Conservation (phyloP, 2,329 filamentous ascomycete genomes). For the Arthrobotrys conoides region DNA sequence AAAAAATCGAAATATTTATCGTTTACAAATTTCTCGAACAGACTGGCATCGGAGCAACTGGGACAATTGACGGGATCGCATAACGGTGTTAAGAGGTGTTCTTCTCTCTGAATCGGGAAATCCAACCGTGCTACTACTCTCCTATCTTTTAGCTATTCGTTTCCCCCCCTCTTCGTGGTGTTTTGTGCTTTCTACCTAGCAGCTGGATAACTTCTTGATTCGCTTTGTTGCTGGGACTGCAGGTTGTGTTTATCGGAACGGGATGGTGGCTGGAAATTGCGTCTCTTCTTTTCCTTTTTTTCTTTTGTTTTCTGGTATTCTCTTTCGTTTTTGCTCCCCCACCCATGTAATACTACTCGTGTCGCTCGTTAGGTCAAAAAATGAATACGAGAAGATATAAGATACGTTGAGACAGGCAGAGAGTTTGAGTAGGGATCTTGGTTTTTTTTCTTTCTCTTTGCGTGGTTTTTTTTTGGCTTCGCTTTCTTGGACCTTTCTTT, state of each 20-base stretch:
- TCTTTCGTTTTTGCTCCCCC: conserved; percentile 13
- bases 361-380: conserved; percentile 41
- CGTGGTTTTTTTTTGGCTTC: conserved; percentile 1
- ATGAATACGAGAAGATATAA: conserved; percentile 38
- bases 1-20: conserved; percentile 7
- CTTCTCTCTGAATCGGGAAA: conserved; percentile 57
- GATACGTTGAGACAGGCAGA: conserved; percentile 10
- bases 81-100: conserved; percentile 61
- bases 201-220: conserved; percentile 27
- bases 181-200: conserved; percentile 18
- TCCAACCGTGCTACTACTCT: conserved; percentile 50
- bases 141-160: conserved; percentile 13
- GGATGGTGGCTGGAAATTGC: conserved; percentile 49
- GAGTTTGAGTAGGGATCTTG: conserved; percentile 27
- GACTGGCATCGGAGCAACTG: conserved; percentile 57
- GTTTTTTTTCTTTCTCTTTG: background rate
- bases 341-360: conserved; percentile 53
- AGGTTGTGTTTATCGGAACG: conserved; percentile 45
- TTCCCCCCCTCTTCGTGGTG: background rate
- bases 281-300: conserved; percentile 12
- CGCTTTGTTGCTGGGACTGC: conserved; percentile 38
- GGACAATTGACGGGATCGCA: conserved; percentile 59
- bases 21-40: conserved; percentile 51
- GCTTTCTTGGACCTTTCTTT: conserved; percentile 20
- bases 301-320: background rate